Conservation (phyloP, 495 filamentous ascomycete species). For the Aspergillus campestris region DNA sequence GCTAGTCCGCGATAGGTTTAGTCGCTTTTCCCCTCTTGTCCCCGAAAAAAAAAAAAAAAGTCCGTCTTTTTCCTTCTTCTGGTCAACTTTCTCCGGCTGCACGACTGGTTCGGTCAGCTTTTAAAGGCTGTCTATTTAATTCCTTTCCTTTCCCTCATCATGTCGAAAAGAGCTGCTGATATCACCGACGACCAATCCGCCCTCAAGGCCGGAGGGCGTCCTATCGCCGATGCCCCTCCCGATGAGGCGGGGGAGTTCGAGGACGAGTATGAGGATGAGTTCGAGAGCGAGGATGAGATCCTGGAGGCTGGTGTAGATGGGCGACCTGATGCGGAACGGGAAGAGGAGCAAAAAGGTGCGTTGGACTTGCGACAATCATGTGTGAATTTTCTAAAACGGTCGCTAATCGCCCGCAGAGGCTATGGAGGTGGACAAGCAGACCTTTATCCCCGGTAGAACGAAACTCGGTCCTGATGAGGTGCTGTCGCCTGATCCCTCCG, state of each 20-base stretch:
- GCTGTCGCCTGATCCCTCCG: constrained; percentile 77
- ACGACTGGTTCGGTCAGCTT: constrained; percentile 14
- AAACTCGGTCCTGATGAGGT: constrained; percentile 84
- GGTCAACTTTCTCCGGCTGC: constrained; percentile 5
- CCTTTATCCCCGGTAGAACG: constrained; percentile 86
- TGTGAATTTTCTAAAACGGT: too few relatives aligned
- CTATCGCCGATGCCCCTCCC: constrained; percentile 34
- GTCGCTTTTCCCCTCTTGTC: constrained; percentile 16
- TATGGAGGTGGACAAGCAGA: constrained; percentile 88
- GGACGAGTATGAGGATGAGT: constrained; percentile 95
- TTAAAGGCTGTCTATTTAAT: constrained; percentile 6
- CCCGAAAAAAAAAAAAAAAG: constrained; percentile 25
- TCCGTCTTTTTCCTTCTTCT: constrained; percentile 13
- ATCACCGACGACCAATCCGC: constrained; percentile 42
- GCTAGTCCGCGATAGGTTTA: constrained; percentile 37
- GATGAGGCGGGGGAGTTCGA: constrained; percentile 83
- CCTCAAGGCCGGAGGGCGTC: constrained; percentile 63
- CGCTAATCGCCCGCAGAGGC: constrained; percentile 39
- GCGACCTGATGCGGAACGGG: constrained; percentile 81
- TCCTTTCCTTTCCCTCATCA: constrained; percentile 24
- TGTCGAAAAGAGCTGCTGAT: constrained; percentile 64
- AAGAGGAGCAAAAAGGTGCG: constrained; percentile 70
- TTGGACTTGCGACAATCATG: neutral
- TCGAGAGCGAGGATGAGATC: constrained; percentile 93
- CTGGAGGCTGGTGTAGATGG: constrained; percentile 92